phyloP scores from a whole-genome alignment of 345 rosid genomes.

The Syzygium aromaticum region DNA sequence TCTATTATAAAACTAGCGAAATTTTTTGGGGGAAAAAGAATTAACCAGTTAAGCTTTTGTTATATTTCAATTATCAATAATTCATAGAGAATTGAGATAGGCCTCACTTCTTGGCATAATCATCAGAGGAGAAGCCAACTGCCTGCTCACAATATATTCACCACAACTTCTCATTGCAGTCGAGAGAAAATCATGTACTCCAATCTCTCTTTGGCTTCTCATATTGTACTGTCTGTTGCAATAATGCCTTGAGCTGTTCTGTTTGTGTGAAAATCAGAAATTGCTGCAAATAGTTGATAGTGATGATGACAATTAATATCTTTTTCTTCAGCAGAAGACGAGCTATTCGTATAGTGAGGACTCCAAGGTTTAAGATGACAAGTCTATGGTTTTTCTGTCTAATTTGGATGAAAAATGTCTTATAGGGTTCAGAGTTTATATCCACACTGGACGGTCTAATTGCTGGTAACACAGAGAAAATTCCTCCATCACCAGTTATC shows the following conservation, averaged over 20 bases:
- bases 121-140: background rate
- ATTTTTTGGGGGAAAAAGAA: background rate
- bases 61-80: background rate
- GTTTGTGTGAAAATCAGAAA: background rate
- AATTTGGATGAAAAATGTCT: background rate
- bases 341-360: too few relatives aligned
- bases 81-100: background rate
- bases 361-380: background rate
- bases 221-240: background rate
- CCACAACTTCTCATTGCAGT: background rate
- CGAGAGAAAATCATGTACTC: background rate
- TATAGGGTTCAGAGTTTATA: conserved; percentile 49
- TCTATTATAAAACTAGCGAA: background rate
- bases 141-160: background rate
- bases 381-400: background rate
- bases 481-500: conserved; percentile 61
- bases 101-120: background rate
- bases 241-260: background rate
- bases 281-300: background rate
- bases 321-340: background rate
- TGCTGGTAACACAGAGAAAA: conserved; percentile 41
- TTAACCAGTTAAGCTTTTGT: background rate
- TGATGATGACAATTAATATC: background rate
- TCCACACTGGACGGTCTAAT: conserved; percentile 44
- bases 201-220: background rate